These are phyloP conservation scores for Penicillium sp. DNA, from an alignment of 2,329 filamentous ascomycete genomes.

Conservation along the genomic window DNA sequence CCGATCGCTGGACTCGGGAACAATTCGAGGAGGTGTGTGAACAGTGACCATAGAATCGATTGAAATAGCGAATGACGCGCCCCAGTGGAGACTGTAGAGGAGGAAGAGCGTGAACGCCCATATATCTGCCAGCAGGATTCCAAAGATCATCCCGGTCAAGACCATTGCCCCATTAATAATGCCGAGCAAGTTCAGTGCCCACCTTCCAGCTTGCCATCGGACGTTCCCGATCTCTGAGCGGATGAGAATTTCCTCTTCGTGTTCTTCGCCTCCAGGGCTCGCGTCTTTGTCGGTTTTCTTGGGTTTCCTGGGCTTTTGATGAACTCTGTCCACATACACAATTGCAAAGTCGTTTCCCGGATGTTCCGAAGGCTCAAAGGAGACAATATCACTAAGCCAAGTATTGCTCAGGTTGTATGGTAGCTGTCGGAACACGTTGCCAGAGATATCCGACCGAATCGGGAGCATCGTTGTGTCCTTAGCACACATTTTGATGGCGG, in stretches of 20 bases:
- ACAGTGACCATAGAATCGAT: constrained; percentile 32
- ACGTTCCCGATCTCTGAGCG: constrained; percentile 12
- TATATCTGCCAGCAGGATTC: constrained; percentile 37
- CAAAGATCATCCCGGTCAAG: constrained; percentile 32
- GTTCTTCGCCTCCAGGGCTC: background rate
- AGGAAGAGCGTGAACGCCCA: constrained; percentile 41
- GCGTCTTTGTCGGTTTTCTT: background rate
- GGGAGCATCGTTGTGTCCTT: constrained; percentile 36
- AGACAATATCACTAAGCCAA: constrained; percentile 38
- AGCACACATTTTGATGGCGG: constrained; percentile 39
- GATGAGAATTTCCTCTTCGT: constrained; percentile 5
- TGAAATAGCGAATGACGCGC: constrained; percentile 35
- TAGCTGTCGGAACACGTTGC: constrained; percentile 39
- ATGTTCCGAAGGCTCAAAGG: constrained; percentile 30
- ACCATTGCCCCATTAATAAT: constrained; percentile 36
- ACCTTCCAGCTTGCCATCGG: constrained; percentile 24
- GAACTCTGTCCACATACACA: constrained; percentile 32
- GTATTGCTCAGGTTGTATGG: constrained; percentile 39
- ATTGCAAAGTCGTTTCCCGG: constrained; percentile 41
- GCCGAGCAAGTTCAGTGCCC: constrained; percentile 31
- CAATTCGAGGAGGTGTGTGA: constrained; percentile 19
- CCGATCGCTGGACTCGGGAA: background rate
- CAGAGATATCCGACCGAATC: constrained; percentile 37
- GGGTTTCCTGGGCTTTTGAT: background rate
- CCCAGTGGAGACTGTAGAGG: constrained; percentile 39